Evolutionary conservation across 345 rosid species (phyloP), one percentile per base, ranked within the genome.

Genomic region (Aquilaria sinensis): DNA sequence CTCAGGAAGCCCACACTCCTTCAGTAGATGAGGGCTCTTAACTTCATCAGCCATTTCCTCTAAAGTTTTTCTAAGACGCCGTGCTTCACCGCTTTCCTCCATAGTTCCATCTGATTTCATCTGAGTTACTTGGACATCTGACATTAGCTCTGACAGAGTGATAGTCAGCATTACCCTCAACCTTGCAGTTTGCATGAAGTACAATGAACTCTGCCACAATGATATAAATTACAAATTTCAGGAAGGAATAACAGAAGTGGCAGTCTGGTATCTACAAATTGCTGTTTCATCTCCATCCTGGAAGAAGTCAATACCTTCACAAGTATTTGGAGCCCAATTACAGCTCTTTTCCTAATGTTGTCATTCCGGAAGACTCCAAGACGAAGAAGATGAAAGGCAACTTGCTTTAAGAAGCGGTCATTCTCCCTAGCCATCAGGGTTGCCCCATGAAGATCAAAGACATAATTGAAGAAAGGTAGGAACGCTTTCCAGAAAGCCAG

Each of bases 401-500:
- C 87, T 77, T 94, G 99, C 80, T 94, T 94, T 74, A 94, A 75
- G 85, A 94, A 94, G 51, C 99, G 96, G 71, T 94, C 99, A 60
- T 94, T 94, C 79, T 94, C 99, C 86, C 99, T 88, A 46, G 99
- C 90, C 90, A 94, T 90, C 56, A 94, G 77, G 53, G 91, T 94
- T 61, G 92, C 92, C 63, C 98, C 99, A 72, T 94, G 99, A 68
- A 90, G 92, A 77, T 88, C 92, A 74, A 88, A 83, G 56, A 88
- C 78, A 69, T 67, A 67, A 79, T 84, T 78, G 67, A 94, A 88
- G 58, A 90, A 89, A 29, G 97, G 96, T 69, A 88, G 78, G 67
- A 94, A 75, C 65, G 90, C 83, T 71, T 86, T 87, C 96, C 97
- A 93, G 72, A 93, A 93, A 54, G 81, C 79, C 69, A 94, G 66